Evolutionary conservation across 2,329 filamentous ascomycete genomes (phyloP).

Genomic region (Aspergillus sp.): DNA sequence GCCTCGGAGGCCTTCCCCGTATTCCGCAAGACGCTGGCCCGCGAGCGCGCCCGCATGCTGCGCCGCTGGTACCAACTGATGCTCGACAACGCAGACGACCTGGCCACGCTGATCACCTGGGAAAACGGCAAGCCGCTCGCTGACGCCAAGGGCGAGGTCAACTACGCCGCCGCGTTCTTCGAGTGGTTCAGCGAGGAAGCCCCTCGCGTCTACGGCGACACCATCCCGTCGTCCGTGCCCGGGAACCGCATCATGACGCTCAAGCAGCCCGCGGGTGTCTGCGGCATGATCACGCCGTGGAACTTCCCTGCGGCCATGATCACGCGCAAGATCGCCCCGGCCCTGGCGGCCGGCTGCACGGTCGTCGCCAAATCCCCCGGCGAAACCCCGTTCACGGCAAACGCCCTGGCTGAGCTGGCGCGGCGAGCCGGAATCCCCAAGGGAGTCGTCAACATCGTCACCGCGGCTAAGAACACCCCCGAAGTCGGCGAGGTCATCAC

Average conservation of each 20-base stretch:
- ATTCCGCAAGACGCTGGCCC: slow-evolving; percentile 52
- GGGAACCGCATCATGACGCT: slow-evolving; percentile 54
- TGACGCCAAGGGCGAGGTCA: slow-evolving; percentile 51
- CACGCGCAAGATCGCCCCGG: slow-evolving; percentile 44
- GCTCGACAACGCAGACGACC: slow-evolving; percentile 55
- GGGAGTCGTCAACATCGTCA: slow-evolving; percentile 85
- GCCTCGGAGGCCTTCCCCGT: slow-evolving; percentile 60
- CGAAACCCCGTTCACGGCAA: slow-evolving; percentile 84
- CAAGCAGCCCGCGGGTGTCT: slow-evolving; percentile 59
- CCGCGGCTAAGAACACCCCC: slow-evolving; percentile 66
- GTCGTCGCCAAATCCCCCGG: slow-evolving; percentile 84
- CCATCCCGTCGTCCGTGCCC: slow-evolving; percentile 50
- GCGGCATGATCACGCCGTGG: slow-evolving; percentile 59
- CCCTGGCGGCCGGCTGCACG: slow-evolving; percentile 86
- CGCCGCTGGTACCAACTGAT: slow-evolving; percentile 60
- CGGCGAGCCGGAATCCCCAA: slow-evolving; percentile 79
- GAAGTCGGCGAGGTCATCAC: slow-evolving; percentile 70
- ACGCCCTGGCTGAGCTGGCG: slow-evolving; percentile 78
- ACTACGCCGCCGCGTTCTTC: slow-evolving; percentile 52
- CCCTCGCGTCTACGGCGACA: slow-evolving; percentile 49
- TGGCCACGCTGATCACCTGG: slow-evolving; percentile 57
- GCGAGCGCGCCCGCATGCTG: slow-evolving; percentile 53
- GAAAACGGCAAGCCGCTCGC: slow-evolving; percentile 60
- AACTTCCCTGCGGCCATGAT: slow-evolving; percentile 52
- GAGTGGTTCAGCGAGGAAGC: slow-evolving; percentile 58